phyloP scores from a whole-genome alignment of 2,329 filamentous ascomycete genomes.

The Fusarium sororula region DNA sequence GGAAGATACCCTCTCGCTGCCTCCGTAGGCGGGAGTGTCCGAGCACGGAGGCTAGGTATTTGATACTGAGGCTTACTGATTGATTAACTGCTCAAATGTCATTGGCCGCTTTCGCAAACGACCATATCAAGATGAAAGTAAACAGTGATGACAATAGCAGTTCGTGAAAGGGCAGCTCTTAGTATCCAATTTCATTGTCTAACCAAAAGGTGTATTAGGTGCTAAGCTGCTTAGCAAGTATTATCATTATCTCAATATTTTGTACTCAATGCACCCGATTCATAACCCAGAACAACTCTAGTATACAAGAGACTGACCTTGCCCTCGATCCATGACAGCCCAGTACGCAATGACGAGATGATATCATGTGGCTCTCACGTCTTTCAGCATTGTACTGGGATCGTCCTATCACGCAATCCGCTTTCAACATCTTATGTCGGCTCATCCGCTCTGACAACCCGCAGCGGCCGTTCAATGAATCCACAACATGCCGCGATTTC shows the following conservation, averaged over 20 bases:
- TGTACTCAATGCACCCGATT: conserved; percentile 9
- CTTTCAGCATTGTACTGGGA: conserved; percentile 24
- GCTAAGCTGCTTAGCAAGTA: conserved; percentile 14
- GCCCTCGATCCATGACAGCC: background rate
- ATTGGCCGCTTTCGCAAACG: conserved; percentile 24
- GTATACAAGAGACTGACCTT: conserved; percentile 15
- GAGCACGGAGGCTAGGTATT: conserved; percentile 23
- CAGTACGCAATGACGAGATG: conserved; percentile 10
- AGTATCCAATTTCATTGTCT: conserved; percentile 9
- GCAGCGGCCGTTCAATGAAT: conserved; percentile 11
- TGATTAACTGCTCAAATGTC: conserved; percentile 34
- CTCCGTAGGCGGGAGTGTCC: conserved; percentile 28
- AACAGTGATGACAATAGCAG: background rate
- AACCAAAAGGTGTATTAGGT: conserved; percentile 12
- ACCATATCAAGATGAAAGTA: background rate
- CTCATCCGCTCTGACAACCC: conserved; percentile 30
- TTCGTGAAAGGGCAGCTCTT: background rate
- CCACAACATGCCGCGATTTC: conserved; percentile 38
- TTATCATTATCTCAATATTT: conserved; percentile 30
- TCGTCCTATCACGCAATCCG: conserved; percentile 40
- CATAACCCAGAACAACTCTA: conserved; percentile 16
- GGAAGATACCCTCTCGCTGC: conserved; percentile 21
- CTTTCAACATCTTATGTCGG: conserved; percentile 22
- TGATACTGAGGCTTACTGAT: conserved; percentile 33
- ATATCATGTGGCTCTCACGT: conserved; percentile 19